phyloP scores from a whole-genome alignment of 108 stramenopile species.

The Cyclotella atomus region DNA sequence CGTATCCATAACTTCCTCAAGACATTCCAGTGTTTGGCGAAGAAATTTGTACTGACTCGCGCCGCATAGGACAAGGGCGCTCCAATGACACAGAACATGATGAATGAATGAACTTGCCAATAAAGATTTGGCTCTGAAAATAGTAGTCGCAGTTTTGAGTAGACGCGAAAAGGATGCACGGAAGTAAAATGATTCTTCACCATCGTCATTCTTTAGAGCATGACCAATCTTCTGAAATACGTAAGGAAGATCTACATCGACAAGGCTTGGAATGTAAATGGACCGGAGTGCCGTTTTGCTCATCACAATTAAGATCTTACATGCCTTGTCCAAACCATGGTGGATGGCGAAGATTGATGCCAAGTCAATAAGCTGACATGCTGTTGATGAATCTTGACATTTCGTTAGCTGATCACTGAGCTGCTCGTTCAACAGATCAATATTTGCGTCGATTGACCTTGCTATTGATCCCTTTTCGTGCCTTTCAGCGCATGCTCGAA shows the following conservation, averaged over 20 bases:
- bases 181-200: constrained; percentile 7
- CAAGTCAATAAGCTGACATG: constrained; percentile 40
- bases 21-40: constrained; percentile 13
- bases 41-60: constrained; percentile 14
- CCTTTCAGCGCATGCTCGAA: constrained; percentile 12
- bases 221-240: constrained; percentile 26
- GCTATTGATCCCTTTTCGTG: background rate
- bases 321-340: constrained; percentile 6
- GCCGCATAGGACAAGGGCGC: constrained; percentile 26
- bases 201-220: constrained; percentile 13
- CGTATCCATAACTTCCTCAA: constrained; percentile 10
- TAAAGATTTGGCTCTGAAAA: constrained; percentile 24
- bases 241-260: constrained; percentile 26
- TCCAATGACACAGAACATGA: constrained; percentile 38
- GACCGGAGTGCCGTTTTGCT: constrained; percentile 17
- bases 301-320: constrained; percentile 12
- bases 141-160: constrained; percentile 21
- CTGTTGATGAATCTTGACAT: constrained; percentile 28
- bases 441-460: background rate
- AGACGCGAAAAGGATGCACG: constrained; percentile 22
- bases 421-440: constrained; percentile 4
- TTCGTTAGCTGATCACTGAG: constrained; percentile 15
- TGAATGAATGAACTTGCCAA: constrained; percentile 27
- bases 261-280: constrained; percentile 20
- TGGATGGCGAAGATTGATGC: constrained; percentile 29